Base-by-base conservation (phyloP, 306 rosid genomes). In the Vigna unguiculata region DNA sequence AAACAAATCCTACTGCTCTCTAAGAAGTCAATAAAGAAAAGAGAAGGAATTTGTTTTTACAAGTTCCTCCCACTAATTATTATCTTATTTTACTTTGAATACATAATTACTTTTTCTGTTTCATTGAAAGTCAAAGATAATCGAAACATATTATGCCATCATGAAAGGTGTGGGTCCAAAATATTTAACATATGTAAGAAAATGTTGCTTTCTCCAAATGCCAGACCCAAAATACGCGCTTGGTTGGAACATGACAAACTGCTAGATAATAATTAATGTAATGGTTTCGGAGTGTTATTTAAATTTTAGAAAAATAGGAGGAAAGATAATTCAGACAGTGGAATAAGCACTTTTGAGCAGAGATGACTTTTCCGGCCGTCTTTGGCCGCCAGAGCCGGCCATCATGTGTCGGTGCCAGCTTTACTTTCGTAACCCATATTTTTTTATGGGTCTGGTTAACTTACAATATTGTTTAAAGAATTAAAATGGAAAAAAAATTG, bases 1-100 rank as follows among this genome's bases (percentile, higher is more conserved):
- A 62, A 61, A 79, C 73, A 79, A 71, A 71, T 71, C 22, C 58
- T 62, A 52, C 57, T 8, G 12, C n/a, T 78, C 63, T 47, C 21
- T 1, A 13, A 59, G 6, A 5, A 66, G 46, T 76, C 73, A 71
- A 71, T 4, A 69, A 20, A 63, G 4, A 47, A 4, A n/a, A 4
- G 20, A 52, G 36, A 36, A 34, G 12, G 19, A 53, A 13, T 7
- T 32, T 71, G 20, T 4, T 21, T 65, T 41, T 5, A 40, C 20
- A 21, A 36, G 40, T 32, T 32, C 7, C 24, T 69, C 74, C 45
- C 22, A 16, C 74, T 6, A 10, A 32, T 9, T 47, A 12, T 32
- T 24, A 21, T 54, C 6, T 38, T 38, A 5, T 38, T 55, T 13
- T 57, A 57, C 25, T 11, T 57, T 13, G 17, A n/a, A 7, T 22